Percentiles rank a stretch among this genome's conserved stretches.
These are phyloP conservation scores for Lodderomyces pseudojiufengensis DNA, from an alignment of 1,139 yeast species.

Conservation along the genomic window DNA sequence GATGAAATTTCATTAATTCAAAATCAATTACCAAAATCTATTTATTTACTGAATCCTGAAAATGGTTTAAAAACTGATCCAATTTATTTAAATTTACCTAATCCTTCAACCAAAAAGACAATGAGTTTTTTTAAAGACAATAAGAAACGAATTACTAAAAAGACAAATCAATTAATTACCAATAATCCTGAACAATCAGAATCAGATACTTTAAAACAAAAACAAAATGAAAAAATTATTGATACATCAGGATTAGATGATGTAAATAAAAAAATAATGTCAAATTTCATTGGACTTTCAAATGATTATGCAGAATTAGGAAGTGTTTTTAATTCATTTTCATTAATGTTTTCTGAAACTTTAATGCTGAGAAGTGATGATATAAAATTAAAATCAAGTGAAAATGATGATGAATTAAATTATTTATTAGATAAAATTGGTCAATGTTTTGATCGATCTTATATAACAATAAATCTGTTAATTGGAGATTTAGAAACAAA, in stretches of 20 bases:
- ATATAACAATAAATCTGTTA: slow-evolving; percentile 61
- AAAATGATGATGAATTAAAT: slow-evolving; percentile 33
- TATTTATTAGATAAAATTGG: slow-evolving; percentile 64
- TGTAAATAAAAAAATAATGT: slow-evolving; percentile 61
- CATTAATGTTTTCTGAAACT: slow-evolving; percentile 49
- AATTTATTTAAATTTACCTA: slow-evolving; percentile 62
- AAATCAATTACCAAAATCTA: slow-evolving; percentile 41
- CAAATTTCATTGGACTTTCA: slow-evolving; percentile 60
- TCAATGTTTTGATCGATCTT: slow-evolving; percentile 72
- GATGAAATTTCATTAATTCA: slow-evolving; percentile 43
- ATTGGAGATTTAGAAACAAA: slow-evolving; percentile 68
- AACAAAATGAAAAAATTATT: slow-evolving; percentile 16
- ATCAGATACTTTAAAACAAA: slow-evolving; percentile 4
- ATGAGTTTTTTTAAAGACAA: slow-evolving; percentile 37
- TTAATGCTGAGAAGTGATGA: slow-evolving; percentile 8
- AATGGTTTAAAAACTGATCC: slow-evolving; percentile 51
- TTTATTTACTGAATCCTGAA: slow-evolving; percentile 54
- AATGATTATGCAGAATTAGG: slow-evolving; percentile 69
- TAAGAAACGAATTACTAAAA: slow-evolving; percentile 26
- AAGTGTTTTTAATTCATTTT: slow-evolving; percentile 66
- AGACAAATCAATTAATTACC: slow-evolving; percentile 25
- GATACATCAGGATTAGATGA: slow-evolving; percentile 55
- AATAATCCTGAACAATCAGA: slow-evolving; percentile 7
- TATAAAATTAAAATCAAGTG: slow-evolving; percentile 16
- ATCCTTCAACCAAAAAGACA: slow-evolving; percentile 42